Base-by-base conservation (phyloP, 768 basidiomycete species). In the Amanita inopinata region DNA sequence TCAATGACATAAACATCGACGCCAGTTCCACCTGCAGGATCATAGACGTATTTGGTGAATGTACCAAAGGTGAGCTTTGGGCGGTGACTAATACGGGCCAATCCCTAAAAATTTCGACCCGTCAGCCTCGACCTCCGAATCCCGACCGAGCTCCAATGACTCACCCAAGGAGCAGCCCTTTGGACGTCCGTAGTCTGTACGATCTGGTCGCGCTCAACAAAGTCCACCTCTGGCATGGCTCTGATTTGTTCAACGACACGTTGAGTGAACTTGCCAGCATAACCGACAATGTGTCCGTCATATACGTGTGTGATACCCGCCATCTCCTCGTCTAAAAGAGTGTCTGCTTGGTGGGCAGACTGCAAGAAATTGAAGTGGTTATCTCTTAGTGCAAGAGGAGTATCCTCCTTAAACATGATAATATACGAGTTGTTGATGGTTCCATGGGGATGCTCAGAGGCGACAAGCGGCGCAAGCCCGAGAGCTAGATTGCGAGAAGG, bases 61-160 rank as follows among this genome's bases (percentile, higher is more conserved):
- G 89, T 97, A 25, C 74, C 61, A 47, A 98, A 80, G 6, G 68
- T 65, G 17, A 99, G 78, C 54, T 62, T 78, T 9, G 66, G 47
- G 33, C 93, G 78, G 66, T 99, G 96, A 49, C 89, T 92, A 55
- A 98, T 76, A 30, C 96, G 84, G 33, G 96, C 92, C 33, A 99
- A 80, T 57, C 96, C 96, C 96, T 96, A 52, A 32, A n/a, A 35
- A 34, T 38, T 31, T 9, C 32, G 17, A 48, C 32, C n/a, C 17
- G 49, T 56, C 34, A 60, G 57, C 45, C 15, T 27, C 15, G 15
- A 17, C 19, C n/a, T 28, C 18, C 34, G 28, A 34, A 34, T 24
- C 22, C 12, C 15, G 17, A 40, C 19, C 20, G 35, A 34, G 12
- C 8, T 12, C 14, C 19, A 39, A 40, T 46, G 39, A 67, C 79